Conservation (phyloP, 192 early-diverging fungal species). For the Dissophora globulifera region DNA sequence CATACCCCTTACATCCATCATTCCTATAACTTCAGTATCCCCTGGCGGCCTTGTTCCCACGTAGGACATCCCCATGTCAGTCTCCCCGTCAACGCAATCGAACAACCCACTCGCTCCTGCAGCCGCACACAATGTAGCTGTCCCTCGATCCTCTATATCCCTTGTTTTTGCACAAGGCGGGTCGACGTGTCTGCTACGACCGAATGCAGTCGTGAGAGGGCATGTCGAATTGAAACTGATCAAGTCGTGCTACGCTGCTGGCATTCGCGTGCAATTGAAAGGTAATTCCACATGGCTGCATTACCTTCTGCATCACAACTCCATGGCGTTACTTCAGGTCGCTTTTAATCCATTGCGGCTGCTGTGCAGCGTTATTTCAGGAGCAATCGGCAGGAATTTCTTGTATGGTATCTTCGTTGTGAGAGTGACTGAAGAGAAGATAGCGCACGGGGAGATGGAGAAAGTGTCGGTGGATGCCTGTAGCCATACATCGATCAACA, state of each 20-base stretch:
- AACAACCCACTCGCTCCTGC: background rate
- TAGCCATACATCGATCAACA: too few relatives aligned
- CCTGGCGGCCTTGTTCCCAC: background rate
- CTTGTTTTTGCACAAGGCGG: conserved; percentile 47
- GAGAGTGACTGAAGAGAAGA: too few relatives aligned
- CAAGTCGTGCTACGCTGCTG: conserved; percentile 40
- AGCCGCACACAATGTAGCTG: background rate
- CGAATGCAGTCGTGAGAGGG: conserved; percentile 40
- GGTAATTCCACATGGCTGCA: conserved; percentile 24
- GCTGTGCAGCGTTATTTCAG: background rate
- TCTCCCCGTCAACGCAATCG: conserved; percentile 1
- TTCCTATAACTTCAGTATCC: too few relatives aligned
- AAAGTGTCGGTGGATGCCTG: too few relatives aligned
- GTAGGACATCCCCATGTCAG: background rate
- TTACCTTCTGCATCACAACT: background rate
- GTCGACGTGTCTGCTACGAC: conserved; percentile 38
- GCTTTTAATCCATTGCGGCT: too few relatives aligned
- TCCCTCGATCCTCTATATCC: conserved; percentile 20
- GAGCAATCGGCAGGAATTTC: background rate
- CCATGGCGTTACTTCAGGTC: background rate
- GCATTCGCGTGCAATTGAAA: conserved; percentile 41
- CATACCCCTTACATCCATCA: background rate
- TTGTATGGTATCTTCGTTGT: too few relatives aligned
- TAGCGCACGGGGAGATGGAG: too few relatives aligned
- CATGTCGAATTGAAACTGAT: conserved; percentile 51